A percentile compares a stretch with the other conserved stretches of the same genome.
Conservation (phyloP, 176 grass and related monocot species). For the Bolboschoenus planiculmis region DNA sequence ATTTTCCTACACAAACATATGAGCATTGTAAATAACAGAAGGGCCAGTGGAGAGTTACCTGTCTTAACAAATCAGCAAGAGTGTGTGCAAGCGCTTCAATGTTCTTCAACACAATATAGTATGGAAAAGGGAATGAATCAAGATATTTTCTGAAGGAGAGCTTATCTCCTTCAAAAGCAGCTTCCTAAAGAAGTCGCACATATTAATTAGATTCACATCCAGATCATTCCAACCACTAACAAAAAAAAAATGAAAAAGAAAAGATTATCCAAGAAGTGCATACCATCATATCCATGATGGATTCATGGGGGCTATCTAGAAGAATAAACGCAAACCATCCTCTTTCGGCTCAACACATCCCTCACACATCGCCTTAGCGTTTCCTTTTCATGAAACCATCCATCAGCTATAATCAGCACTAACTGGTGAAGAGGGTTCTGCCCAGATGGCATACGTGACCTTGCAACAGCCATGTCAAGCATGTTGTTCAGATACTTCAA, state of each 20-base stretch:
- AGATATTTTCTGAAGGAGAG: slow-evolving; percentile 50
- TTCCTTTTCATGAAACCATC: slow-evolving; percentile 89
- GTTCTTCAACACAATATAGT: slow-evolving; percentile 70
- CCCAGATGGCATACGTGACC: slow-evolving; percentile 65
- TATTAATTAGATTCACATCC: slow-evolving; percentile 13
- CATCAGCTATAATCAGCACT: slow-evolving; percentile 83
- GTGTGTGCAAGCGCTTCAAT: slow-evolving; percentile 82
- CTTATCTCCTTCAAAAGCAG: slow-evolving; percentile 32
- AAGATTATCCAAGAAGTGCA: not conserved
- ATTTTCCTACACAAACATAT: not conserved
- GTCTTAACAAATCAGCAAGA: slow-evolving; percentile 82
- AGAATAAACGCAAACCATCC: slow-evolving; percentile 93
- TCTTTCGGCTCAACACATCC: slow-evolving; percentile 64
- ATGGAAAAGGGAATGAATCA: slow-evolving; percentile 84
- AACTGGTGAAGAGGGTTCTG: slow-evolving; percentile 86
- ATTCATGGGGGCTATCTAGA: slow-evolving; percentile 68
- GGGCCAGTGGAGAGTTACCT: slow-evolving; percentile 35
- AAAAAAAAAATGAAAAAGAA: not conserved
- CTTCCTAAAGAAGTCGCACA: slow-evolving; percentile 40
- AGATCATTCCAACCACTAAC: not conserved
- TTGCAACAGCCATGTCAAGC: slow-evolving; percentile 65
- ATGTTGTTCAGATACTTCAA: slow-evolving; percentile 70
- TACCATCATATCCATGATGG: slow-evolving; percentile 66
- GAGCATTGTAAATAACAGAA: not conserved
- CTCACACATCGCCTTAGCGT: slow-evolving; percentile 71